These are phyloP conservation scores for Fusarium siculi DNA, from an alignment of 2,329 filamentous ascomycete species.

Conservation along the genomic window DNA sequence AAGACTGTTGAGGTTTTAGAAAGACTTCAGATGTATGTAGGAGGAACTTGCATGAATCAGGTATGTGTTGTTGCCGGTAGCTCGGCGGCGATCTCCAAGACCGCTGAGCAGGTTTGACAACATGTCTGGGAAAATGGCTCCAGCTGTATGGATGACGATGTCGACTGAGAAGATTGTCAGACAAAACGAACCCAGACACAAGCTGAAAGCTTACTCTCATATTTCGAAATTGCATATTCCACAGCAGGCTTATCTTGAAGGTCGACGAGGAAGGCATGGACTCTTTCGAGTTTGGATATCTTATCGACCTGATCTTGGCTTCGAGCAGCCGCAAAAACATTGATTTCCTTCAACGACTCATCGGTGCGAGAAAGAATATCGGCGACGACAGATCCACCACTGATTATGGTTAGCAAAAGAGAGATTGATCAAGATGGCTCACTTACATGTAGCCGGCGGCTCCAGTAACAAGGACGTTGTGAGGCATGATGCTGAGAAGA, in stretches of 20 bases:
- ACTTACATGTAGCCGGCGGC: slow-evolving; percentile 50
- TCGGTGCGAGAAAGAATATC: slow-evolving; percentile 43
- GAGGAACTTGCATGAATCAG: slow-evolving; percentile 48
- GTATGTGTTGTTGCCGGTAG: slow-evolving; percentile 42
- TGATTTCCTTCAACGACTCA: slow-evolving; percentile 34
- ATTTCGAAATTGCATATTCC: slow-evolving; percentile 28
- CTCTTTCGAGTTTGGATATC: slow-evolving; percentile 44
- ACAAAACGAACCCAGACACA: fast-evolving
- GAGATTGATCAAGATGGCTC: neutral
- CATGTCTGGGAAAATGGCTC: slow-evolving; percentile 43
- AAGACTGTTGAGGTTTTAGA: slow-evolving; percentile 37
- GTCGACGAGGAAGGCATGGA: slow-evolving; percentile 47
- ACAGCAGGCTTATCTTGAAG: slow-evolving; percentile 45
- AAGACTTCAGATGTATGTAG: fast-evolving
- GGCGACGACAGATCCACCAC: slow-evolving; percentile 51
- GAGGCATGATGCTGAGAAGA: slow-evolving; percentile 18
- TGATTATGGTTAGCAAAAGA: slow-evolving; percentile 13
- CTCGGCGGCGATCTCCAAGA: slow-evolving; percentile 45
- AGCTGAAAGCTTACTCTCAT: slow-evolving; percentile 39
- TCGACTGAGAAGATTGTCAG: slow-evolving; percentile 44
- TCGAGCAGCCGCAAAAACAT: slow-evolving; percentile 49
- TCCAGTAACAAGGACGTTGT: slow-evolving; percentile 50
- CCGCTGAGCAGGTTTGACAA: slow-evolving; percentile 47
- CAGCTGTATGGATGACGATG: slow-evolving; percentile 51
- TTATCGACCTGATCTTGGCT: slow-evolving; percentile 47